Conservation (phyloP, 306 rosid genomes). For the Amphicarpaea edgeworthii region DNA sequence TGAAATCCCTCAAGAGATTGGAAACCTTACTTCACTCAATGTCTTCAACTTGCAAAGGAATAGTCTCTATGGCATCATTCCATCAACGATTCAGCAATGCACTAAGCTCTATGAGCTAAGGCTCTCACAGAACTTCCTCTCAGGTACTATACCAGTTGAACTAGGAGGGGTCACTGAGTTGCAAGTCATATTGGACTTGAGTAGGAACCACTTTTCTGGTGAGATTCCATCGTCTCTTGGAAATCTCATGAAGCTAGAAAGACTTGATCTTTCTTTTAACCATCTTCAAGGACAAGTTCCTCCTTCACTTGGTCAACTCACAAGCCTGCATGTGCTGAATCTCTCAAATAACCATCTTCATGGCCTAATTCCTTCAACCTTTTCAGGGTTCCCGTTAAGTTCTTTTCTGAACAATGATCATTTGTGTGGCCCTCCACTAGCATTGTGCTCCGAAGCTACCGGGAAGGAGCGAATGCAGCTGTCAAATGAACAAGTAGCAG, state of each 20-base stretch:
- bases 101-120: slow-evolving; percentile 74
- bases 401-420: slow-evolving; percentile 64
- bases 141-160: slow-evolving; percentile 63
- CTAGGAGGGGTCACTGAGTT: slow-evolving; percentile 68
- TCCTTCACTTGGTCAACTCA: slow-evolving; percentile 67
- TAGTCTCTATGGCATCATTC: slow-evolving; percentile 61
- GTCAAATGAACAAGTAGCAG: slow-evolving; percentile 61
- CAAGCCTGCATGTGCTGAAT: slow-evolving; percentile 73
- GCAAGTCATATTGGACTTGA: slow-evolving; percentile 76
- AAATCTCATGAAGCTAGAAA: slow-evolving; percentile 71
- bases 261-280: slow-evolving; percentile 75
- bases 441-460: slow-evolving; percentile 53
- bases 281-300: slow-evolving; percentile 69
- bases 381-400: slow-evolving; percentile 65
- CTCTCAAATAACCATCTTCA: slow-evolving; percentile 71
- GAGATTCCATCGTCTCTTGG: slow-evolving; percentile 75
- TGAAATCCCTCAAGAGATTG: slow-evolving; percentile 63
- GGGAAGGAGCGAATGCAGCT: slow-evolving; percentile 46
- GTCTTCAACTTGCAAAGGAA: slow-evolving; percentile 71
- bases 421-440: slow-evolving; percentile 76
- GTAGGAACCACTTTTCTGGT: slow-evolving; percentile 61
- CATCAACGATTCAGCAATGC: slow-evolving; percentile 64
- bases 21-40: slow-evolving; percentile 66
- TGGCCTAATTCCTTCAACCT: slow-evolving; percentile 68
- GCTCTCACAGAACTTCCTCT: slow-evolving; percentile 70